phyloP scores from a whole-genome alignment of 2,329 filamentous ascomycete genomes.

The Colletotrichum viniferum region DNA sequence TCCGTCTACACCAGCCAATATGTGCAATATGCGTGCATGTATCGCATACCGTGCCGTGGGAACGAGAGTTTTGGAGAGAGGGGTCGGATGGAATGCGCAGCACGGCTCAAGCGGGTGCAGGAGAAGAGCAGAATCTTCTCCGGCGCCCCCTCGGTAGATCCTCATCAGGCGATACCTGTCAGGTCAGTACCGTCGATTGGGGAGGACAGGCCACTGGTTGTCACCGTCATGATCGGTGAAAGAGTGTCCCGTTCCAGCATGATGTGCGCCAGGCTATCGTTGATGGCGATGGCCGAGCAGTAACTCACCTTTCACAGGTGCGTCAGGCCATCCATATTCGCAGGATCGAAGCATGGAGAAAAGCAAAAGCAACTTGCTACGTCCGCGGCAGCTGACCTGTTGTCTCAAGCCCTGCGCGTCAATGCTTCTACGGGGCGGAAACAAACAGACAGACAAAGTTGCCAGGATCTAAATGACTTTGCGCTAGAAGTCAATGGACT shows the following conservation, averaged over 20 bases:
- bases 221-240: neutral
- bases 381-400: neutral
- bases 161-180: neutral
- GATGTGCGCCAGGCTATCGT: neutral
- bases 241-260: neutral
- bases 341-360: neutral
- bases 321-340: neutral
- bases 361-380: neutral
- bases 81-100: conserved; percentile 4
- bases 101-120: conserved; percentile 9
- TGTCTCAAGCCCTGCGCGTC: neutral
- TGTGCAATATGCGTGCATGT: neutral
- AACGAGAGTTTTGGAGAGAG: neutral
- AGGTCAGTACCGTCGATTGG: neutral
- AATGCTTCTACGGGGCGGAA: neutral
- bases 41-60: neutral
- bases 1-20: neutral
- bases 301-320: neutral
- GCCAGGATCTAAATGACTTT: neutral
- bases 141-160: neutral
- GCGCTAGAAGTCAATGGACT: neutral
- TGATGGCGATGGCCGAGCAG: neutral
- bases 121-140: neutral
- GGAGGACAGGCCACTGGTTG: neutral
- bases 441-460: neutral